phyloP scores from a whole-genome alignment of 192 early-diverging fungal species.

The Entomortierella lignicola region DNA sequence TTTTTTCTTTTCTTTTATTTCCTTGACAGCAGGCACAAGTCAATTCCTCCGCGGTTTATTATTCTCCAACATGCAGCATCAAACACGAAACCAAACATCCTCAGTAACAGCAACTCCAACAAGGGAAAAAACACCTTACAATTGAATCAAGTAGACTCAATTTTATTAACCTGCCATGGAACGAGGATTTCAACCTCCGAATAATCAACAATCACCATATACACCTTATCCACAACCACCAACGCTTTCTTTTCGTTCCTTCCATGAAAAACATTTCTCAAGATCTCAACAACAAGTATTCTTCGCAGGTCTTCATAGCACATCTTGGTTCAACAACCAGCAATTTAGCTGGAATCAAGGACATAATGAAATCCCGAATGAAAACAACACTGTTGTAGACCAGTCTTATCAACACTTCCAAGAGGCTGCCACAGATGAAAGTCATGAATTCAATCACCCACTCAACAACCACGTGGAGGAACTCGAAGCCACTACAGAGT shows the following conservation, averaged over 20 bases:
- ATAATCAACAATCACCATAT: background rate
- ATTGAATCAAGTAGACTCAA: too few species aligned
- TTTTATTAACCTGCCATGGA: background rate
- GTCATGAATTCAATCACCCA: too few species aligned
- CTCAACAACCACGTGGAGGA: background rate
- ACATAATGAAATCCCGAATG: background rate
- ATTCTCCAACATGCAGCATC: background rate
- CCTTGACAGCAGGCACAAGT: too few species aligned
- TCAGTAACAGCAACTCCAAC: too few species aligned
- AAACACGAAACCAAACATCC: background rate
- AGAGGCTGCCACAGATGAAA: background rate
- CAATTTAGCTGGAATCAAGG: background rate
- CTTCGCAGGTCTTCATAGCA: background rate
- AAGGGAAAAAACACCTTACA: background rate
- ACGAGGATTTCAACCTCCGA: background rate
- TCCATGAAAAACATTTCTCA: conserved; percentile 15
- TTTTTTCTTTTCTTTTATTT: too few species aligned
- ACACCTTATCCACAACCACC: background rate
- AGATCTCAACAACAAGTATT: background rate
- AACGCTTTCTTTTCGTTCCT: conserved; percentile 9
- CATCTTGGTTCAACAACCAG: background rate
- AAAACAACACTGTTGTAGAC: background rate
- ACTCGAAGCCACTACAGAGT: background rate
- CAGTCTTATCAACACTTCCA: background rate
- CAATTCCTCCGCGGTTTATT: too few species aligned